Conservation (phyloP, 495 filamentous ascomycete genomes). For the Podospora pseudopauciseta region DNA sequence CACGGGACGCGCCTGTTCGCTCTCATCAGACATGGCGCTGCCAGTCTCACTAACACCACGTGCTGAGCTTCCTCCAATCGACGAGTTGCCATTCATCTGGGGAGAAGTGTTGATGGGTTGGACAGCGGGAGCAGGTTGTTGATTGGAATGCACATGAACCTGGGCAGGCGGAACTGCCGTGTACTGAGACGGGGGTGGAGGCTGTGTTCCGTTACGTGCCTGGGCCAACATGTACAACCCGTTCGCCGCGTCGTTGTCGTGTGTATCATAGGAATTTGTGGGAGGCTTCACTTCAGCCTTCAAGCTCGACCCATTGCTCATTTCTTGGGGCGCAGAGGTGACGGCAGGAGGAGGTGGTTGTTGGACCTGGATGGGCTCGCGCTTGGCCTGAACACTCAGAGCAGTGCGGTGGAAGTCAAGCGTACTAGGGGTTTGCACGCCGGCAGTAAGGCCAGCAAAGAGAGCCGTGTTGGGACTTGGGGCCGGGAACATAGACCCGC, state of each 20-base stretch:
- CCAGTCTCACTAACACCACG: slow-evolving; percentile 65
- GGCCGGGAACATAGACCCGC: slow-evolving; percentile 95
- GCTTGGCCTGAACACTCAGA: slow-evolving; percentile 66
- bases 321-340: slow-evolving; percentile 49
- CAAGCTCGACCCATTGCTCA: slow-evolving; percentile 36
- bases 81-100: slow-evolving; percentile 47
- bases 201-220: slow-evolving; percentile 55
- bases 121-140: slow-evolving; percentile 26
- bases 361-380: slow-evolving; percentile 50
- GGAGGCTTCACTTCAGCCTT: slow-evolving; percentile 45
- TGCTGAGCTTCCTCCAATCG: slow-evolving; percentile 40
- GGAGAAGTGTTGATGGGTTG: slow-evolving; percentile 49
- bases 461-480: slow-evolving; percentile 83
- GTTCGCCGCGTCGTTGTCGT: slow-evolving; percentile 94
- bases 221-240: slow-evolving; percentile 89
- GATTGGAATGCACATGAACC: slow-evolving; percentile 35
- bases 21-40: slow-evolving; percentile 70
- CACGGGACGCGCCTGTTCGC: slow-evolving; percentile 59
- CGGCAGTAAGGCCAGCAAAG: slow-evolving; percentile 68
- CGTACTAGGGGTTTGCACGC: slow-evolving; percentile 75
- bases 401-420: slow-evolving; percentile 95
- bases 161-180: slow-evolving; percentile 48
- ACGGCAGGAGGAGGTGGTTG: slow-evolving; percentile 30
- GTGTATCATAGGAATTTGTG: slow-evolving; percentile 67
- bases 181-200: slow-evolving; percentile 50